Percentiles rank a stretch among this genome's conserved stretches.
phyloP scores from a whole-genome alignment of 768 basidiomycete genomes.

The Porphyrellus cyaneotinctus region DNA sequence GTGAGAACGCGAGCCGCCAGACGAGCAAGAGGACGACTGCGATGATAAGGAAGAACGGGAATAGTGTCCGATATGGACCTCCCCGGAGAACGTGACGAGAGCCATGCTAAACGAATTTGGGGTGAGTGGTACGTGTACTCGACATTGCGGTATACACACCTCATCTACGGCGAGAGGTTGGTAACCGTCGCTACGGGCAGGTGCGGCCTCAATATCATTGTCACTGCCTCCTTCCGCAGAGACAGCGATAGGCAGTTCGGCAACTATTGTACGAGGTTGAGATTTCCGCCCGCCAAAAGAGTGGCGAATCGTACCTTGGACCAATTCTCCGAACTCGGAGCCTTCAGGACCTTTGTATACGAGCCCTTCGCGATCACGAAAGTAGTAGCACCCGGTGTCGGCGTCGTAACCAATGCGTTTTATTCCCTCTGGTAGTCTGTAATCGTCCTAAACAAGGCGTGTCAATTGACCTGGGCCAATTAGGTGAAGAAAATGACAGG shows the following conservation, averaged over 20 bases:
- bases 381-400: slow-evolving; percentile 64
- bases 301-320: slow-evolving; percentile 31
- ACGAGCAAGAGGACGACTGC: slow-evolving; percentile 58
- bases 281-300: not conserved
- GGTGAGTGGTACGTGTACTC: slow-evolving; percentile 1
- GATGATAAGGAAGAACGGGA: slow-evolving; percentile 71
- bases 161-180: slow-evolving; percentile 48
- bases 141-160: slow-evolving; percentile 29
- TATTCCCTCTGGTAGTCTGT: slow-evolving; percentile 50
- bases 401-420: slow-evolving; percentile 74
- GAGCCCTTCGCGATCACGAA: slow-evolving; percentile 50
- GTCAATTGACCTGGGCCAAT: not conserved
- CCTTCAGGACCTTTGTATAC: slow-evolving; percentile 58
- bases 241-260: slow-evolving; percentile 27
- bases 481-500: not conserved
- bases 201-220: slow-evolving; percentile 54
- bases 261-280: slow-evolving; percentile 20
- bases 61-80: slow-evolving; percentile 55
- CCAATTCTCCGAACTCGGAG: slow-evolving; percentile 54
- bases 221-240: slow-evolving; percentile 30
- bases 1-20: slow-evolving; percentile 53
- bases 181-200: slow-evolving; percentile 53
- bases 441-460: slow-evolving; percentile 39
- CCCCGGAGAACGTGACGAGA: slow-evolving; percentile 32
- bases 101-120: slow-evolving; percentile 27